Evolutionary conservation across 2,329 filamentous ascomycete species (phyloP), one percentile per base, ranked within the genome.

Genomic region (Exophiala spinifera): DNA sequence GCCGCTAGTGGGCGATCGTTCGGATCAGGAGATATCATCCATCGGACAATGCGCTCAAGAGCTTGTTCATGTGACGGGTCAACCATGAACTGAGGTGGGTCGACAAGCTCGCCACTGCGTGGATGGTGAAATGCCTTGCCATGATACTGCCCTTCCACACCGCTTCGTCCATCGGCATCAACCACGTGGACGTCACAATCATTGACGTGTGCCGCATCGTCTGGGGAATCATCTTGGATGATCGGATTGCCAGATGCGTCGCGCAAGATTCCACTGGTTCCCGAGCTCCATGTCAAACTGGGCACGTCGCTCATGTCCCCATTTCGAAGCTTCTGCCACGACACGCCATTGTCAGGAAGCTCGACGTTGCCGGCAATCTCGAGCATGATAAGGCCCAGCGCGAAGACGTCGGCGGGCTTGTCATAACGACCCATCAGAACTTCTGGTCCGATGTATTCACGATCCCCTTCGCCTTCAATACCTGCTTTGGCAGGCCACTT

Each of bases 311-410:
- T 90, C 67, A 96, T 85, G 68, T 97, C 91, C 33, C 91, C 92
- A 52, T 88, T 88, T 46, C 94, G 85, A 44, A 99, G 80, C 45
- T 89, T 89, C 66, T 92, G 85, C 94, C 94, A 99, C 14, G 87
- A 89, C 14, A 85, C 81, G 43, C 94, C 94, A 62, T 97, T 96
- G 67, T 96, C 91, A 0, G 94, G 94, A 23, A 99, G 85, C 59
- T 90, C 86, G 47, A 96, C 91, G 66, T 99, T 99, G 60, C 88
- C 91, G 21, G 91, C 92, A 65, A 91, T 94, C 74, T 99, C 94
- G 46, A 96, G 83, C 69, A 96, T 88, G 70, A 97, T 95, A 64
- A 97, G 82, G 48, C 94, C 94, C 25, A 99, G 82, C 10, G 94
- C 89, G 71, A 96, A 99, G 47, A 99, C 82, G 70, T 99, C 94